Conservation (phyloP, 2,329 filamentous ascomycete genomes). For the Ceratocystis diversiconidia region DNA sequence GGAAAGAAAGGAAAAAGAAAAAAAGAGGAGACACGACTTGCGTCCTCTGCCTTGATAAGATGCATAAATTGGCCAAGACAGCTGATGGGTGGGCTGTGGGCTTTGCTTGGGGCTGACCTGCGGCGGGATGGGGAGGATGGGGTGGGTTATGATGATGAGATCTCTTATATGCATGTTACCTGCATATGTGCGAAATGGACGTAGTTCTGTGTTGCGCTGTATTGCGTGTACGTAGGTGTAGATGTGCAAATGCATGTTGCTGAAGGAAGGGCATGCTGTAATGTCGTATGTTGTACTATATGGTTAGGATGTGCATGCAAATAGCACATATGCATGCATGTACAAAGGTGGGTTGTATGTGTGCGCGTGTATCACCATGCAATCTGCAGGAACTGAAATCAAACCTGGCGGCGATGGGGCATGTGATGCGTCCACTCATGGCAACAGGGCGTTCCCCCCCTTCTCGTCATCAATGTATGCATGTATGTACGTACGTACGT, state of each 20-base stretch:
- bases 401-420: neutral
- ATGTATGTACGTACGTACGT: neutral
- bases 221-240: neutral
- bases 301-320: neutral
- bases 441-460: neutral
- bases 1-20: neutral
- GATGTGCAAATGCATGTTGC: neutral
- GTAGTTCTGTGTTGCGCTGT: neutral
- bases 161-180: conserved; percentile 3
- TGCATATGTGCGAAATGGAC: neutral
- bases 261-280: neutral
- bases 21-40: neutral
- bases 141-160: neutral
- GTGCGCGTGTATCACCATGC: neutral
- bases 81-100: conserved; percentile 1
- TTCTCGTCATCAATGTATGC: neutral
- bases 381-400: conserved; percentile 6
- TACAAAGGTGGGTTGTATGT: neutral
- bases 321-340: neutral
- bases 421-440: neutral
- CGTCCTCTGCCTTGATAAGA: neutral
- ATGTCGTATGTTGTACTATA: neutral
- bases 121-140: neutral
- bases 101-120: neutral
- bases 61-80: conserved; percentile 5